phyloP scores from a whole-genome alignment of 768 basidiomycete species.

The Candolleomyces aberdarensis region DNA sequence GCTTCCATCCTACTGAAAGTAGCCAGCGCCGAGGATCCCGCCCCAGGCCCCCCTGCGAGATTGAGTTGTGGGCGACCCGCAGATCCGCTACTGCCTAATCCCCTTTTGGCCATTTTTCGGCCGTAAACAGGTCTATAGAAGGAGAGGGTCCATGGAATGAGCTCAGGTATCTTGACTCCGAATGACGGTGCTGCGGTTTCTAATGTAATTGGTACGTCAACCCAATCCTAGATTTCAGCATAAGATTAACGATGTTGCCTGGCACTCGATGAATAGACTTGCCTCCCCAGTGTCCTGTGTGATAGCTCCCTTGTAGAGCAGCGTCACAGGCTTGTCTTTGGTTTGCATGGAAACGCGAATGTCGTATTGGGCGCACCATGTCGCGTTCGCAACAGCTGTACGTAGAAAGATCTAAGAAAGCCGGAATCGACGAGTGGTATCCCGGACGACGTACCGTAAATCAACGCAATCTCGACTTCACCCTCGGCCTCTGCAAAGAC shows the following conservation, averaged over 20 bases:
- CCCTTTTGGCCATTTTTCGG: background rate
- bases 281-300: conserved; percentile 43
- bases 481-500: conserved; percentile 34
- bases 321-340: conserved; percentile 32
- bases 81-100: background rate
- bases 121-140: conserved; percentile 16
- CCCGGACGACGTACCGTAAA: conserved; percentile 32
- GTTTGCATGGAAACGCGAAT: conserved; percentile 40
- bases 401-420: background rate
- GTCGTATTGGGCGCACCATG: conserved; percentile 39
- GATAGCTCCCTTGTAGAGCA: conserved; percentile 41
- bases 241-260: too few species aligned
- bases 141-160: conserved; percentile 36
- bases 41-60: too few species aligned
- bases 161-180: conserved; percentile 32
- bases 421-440: too few species aligned
- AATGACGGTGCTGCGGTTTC: conserved; percentile 43
- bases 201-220: conserved; percentile 37
- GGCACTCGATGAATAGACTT: background rate
- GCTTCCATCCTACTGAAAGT: background rate
- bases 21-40: background rate
- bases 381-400: conserved; percentile 33
- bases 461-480: conserved; percentile 35
- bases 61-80: background rate
- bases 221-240: conserved; percentile 31